These are phyloP conservation scores for Prosopis cineraria DNA, from an alignment of 306 rosid genomes.

Conservation along the genomic window DNA sequence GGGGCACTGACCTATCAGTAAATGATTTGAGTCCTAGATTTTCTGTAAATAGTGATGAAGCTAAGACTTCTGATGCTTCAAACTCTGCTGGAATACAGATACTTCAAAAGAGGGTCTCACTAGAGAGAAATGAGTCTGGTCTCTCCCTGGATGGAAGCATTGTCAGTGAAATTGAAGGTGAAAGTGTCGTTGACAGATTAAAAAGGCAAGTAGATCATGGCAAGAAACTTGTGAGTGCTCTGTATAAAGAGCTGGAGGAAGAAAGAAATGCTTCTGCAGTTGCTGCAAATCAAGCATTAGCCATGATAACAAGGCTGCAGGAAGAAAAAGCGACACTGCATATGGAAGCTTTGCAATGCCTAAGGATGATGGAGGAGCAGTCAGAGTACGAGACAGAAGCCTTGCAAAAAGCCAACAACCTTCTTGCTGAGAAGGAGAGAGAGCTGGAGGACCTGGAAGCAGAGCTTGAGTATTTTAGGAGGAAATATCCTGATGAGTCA, in stretches of 20 bases:
- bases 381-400: slow-evolving; percentile 78
- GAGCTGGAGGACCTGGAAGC: slow-evolving; percentile 70
- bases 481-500: slow-evolving; percentile 55
- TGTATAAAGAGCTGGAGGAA: slow-evolving; percentile 90
- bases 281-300: slow-evolving; percentile 82
- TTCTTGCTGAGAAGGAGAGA: slow-evolving; percentile 72
- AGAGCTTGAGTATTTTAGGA: slow-evolving; percentile 60
- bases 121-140: slow-evolving; percentile 89
- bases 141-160: slow-evolving; percentile 85
- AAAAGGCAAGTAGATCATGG: slow-evolving; percentile 87
- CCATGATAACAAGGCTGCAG: slow-evolving; percentile 88
- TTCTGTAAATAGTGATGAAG: slow-evolving; percentile 65
- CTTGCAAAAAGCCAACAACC: slow-evolving; percentile 63
- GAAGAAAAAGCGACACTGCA: slow-evolving; percentile 84
- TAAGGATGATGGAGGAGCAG: slow-evolving; percentile 83
- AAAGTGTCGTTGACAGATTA: slow-evolving; percentile 55
- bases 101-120: slow-evolving; percentile 75
- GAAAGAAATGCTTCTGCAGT: slow-evolving; percentile 86
- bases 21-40: slow-evolving; percentile 76
- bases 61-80: slow-evolving; percentile 57
- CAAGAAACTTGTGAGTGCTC: slow-evolving; percentile 64
- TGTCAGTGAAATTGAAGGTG: slow-evolving; percentile 64
- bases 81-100: slow-evolving; percentile 63
- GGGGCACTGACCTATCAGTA: slow-evolving; percentile 60
- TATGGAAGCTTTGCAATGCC: slow-evolving; percentile 86